A percentile compares a stretch with the other conserved stretches of the same genome.
Evolutionary conservation across 2,329 filamentous ascomycete genomes (phyloP).

Genomic region (Cytospora chrysosperma): DNA sequence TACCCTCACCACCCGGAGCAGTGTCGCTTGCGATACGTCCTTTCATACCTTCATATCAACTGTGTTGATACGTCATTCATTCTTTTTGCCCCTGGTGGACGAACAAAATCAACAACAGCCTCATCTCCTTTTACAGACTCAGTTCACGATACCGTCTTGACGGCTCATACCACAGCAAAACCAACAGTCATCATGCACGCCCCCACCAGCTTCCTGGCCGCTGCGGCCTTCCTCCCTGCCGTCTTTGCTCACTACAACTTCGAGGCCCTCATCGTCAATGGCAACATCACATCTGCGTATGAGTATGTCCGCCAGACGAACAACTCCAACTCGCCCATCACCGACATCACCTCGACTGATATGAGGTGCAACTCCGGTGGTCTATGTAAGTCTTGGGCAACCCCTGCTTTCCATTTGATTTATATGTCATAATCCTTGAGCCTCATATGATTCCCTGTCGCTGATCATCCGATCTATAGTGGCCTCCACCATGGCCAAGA

Average conservation of each 20-base stretch:
- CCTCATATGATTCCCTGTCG: too few relatives aligned
- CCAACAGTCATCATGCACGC: slow-evolving; percentile 6
- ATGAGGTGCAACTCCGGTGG: slow-evolving; percentile 40
- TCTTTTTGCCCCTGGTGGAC: slow-evolving; percentile 21
- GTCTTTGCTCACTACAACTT: slow-evolving; percentile 26
- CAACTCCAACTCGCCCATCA: slow-evolving; percentile 39
- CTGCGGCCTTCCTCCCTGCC: slow-evolving; percentile 17
- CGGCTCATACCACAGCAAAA: not conserved
- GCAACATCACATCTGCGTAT: slow-evolving; percentile 26
- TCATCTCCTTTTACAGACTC: slow-evolving; percentile 3
- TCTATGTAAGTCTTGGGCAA: not conserved
- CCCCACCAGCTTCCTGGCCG: slow-evolving; percentile 9
- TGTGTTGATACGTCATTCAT: slow-evolving; percentile 22
- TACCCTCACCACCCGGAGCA: not conserved
- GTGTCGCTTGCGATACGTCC: slow-evolving; percentile 21
- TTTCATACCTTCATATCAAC: slow-evolving; percentile 13
- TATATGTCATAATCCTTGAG: not conserved
- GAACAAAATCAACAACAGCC: not conserved
- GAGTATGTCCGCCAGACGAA: slow-evolving; percentile 28
- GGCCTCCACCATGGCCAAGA: slow-evolving; percentile 37
- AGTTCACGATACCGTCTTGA: not conserved
- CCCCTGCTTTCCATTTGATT: too few relatives aligned
- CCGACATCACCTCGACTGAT: slow-evolving; percentile 38
- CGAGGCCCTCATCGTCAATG: slow-evolving; percentile 28
- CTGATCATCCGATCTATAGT: slow-evolving; percentile 17